These are phyloP conservation scores for Solanum infundibuliforme DNA, from an alignment of 257 asterid genomes.

Conservation along the genomic window DNA sequence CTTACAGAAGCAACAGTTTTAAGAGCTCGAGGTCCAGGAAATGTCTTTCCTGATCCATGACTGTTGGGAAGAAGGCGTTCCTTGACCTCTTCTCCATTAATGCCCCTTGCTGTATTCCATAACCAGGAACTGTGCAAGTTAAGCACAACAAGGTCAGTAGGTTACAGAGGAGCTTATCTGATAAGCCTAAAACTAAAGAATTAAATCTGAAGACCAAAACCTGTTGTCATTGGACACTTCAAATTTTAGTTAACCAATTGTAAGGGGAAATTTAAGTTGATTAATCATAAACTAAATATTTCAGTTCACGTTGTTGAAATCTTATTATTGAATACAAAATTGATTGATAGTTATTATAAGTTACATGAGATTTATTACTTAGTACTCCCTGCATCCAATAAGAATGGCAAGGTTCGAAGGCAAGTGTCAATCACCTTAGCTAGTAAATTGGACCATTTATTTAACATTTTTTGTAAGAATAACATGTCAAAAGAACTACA, in stretches of 20 bases:
- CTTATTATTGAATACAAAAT: background rate
- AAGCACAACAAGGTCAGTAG: background rate
- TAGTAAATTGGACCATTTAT: background rate
- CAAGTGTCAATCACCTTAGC: background rate
- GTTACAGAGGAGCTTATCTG: background rate
- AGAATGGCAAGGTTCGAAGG: background rate
- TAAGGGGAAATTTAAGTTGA: background rate
- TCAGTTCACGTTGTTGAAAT: background rate
- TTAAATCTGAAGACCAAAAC: background rate
- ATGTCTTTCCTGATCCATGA: slow-evolving; percentile 95
- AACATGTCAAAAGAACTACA: background rate
- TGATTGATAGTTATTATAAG: background rate
- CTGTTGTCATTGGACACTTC: background rate
- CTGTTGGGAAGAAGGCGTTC: slow-evolving; percentile 94
- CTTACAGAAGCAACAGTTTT: slow-evolving; percentile 51
- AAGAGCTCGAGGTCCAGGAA: slow-evolving; percentile 87
- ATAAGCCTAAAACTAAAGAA: background rate
- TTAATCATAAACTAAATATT: background rate
- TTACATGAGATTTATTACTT: background rate
- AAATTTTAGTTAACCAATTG: background rate
- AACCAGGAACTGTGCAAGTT: slow-evolving; percentile 66
- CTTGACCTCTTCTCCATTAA: slow-evolving; percentile 85
- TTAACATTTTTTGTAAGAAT: background rate
- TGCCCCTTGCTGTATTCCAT: slow-evolving; percentile 87
- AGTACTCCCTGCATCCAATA: background rate